Base-by-base conservation (phyloP, 192 early-diverging fungal species). In the Jimgerdemannia flammicorona region DNA sequence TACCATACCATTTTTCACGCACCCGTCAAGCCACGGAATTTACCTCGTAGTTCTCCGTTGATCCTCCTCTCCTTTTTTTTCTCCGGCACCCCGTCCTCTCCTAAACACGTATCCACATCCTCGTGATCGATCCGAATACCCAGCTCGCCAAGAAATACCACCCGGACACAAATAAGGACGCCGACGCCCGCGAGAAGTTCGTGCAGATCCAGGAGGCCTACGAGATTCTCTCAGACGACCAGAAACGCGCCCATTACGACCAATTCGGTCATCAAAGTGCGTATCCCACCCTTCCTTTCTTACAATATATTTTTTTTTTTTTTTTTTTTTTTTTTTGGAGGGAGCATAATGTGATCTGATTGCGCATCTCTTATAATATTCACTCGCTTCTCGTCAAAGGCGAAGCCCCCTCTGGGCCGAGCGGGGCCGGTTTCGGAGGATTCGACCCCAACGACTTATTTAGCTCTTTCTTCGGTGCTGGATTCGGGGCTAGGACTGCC, bases 151-250 rank as follows among this genome's bases (percentile, higher is more conserved):
- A 98, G 81, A 90, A 98, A 81, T 98, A 92, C 84, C 98, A 99
- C 79, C 98, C 98, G 2, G 98, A 99, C 75, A 97, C 98, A 18
- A 98, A 97, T 90, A 98, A 98, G 78, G 93, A 92, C 43, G 84
- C 91, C 43, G 87, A 86, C 7, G 94, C 98, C 42, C 94, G 96
- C 73, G 98, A 99, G 80, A 95, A 95, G 85, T 99, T 99, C 85
- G 85, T 98, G 9, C 94, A 99, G 84, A 93, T 99, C 76, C 97
- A 99, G 78, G 93, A 97, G 76, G 97, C 98, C 0, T 99, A 99
- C 78, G 96, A 98, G 19, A 93, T 97, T 72, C 83, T 99, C 4
- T 95, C 94, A 0, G 97, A 99, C 72, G 96, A 95, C 66, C 79
- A 89, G 75, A 99, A 99, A 84, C 91, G 95, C 67, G 88, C 91